Evolutionary conservation across 139 green algal species (phyloP), one percentile per base, ranked within the genome.

Genomic region (Spirogloea muscicola): DNA sequence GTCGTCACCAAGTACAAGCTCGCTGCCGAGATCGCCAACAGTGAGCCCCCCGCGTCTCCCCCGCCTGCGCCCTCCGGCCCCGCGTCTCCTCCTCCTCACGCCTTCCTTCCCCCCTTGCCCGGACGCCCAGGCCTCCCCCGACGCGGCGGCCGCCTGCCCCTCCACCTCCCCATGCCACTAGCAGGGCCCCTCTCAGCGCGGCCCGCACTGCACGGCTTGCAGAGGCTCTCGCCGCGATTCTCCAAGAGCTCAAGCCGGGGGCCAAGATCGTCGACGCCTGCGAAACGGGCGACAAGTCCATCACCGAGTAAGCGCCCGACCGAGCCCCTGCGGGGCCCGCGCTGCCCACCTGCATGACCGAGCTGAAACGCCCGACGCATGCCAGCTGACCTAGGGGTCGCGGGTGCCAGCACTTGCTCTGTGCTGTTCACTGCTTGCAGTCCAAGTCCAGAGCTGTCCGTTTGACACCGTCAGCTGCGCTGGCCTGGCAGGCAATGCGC

Each of bases 1-100:
- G 94, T 98, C 10, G 94, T 99, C 1, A 97, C 93, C 41, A 98
- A 98, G 85, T 98, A 99, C 89, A 99, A 99, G 82, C 87, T 90
- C 39, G 94, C 94, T 1, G 90, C 94, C 10, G 93, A 98, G 58
- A 96, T 98, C 71, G 87, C 85, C 51, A 98, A 98, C 82, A 91
- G 93, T 98, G 75, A 85, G 93, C 4, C 59, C 31, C 31, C 1
- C 27, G 18, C 5, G 25, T n/a, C 5, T 60, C 51, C 51, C 34
- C 13, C 51, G 5, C 9, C 51, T n/a, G 9, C 51, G 9, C 51
- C 51, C 13, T 25, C 51, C 51, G 5, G 9, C 51, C 7, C 13
- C 13, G 5, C 51, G 51, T n/a, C 51, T 60, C 13, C 5, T 18
- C 34, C 13, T 60, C 51, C 51, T 60, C 9, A 10, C 57, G 40